phyloP scores from a whole-genome alignment of 768 basidiomycete genomes.

The Mycena venus region DNA sequence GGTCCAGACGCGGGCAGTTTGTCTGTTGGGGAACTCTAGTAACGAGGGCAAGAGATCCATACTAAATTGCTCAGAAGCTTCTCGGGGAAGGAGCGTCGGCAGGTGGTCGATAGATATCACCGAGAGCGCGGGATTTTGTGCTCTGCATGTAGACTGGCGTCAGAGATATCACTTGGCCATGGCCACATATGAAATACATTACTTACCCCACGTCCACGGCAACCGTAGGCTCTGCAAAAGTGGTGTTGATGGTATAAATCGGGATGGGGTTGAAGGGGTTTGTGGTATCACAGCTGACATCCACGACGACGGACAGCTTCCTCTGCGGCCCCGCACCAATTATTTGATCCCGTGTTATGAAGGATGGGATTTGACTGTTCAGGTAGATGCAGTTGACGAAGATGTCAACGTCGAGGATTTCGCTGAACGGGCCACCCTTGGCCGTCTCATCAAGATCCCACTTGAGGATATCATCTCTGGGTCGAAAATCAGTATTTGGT shows the following conservation, averaged over 20 bases:
- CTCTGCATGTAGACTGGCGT: conserved; percentile 49
- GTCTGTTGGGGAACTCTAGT: conserved; percentile 76
- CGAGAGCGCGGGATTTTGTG: conserved; percentile 76
- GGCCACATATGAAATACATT: conserved; percentile 12
- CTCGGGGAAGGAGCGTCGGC: conserved; percentile 94
- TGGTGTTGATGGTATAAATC: conserved; percentile 94
- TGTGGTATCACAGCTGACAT: conserved; percentile 99
- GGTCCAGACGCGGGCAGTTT: conserved; percentile 83
- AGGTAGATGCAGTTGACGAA: conserved; percentile 99
- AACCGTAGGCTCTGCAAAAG: conserved; percentile 93
- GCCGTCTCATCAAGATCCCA: conserved; percentile 99
- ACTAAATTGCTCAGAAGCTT: conserved; percentile 98
- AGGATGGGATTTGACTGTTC: conserved; percentile 86
- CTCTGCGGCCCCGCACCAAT: conserved; percentile 76
- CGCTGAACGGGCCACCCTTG: conserved; percentile 95
- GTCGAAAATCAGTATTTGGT: conserved; percentile 19
- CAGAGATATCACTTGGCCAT: conserved; percentile 33
- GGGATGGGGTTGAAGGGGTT: conserved; percentile 99
- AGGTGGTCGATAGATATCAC: conserved; percentile 98
- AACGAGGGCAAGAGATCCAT: conserved; percentile 49
- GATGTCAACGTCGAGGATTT: conserved; percentile 96
- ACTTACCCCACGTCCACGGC: conserved; percentile 85
- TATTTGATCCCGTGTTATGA: conserved; percentile 80
- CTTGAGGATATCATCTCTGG: conserved; percentile 92
- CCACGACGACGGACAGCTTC: conserved; percentile 86